phyloP scores from a whole-genome alignment of 345 rosid species.

The Syzygium aqueum region DNA sequence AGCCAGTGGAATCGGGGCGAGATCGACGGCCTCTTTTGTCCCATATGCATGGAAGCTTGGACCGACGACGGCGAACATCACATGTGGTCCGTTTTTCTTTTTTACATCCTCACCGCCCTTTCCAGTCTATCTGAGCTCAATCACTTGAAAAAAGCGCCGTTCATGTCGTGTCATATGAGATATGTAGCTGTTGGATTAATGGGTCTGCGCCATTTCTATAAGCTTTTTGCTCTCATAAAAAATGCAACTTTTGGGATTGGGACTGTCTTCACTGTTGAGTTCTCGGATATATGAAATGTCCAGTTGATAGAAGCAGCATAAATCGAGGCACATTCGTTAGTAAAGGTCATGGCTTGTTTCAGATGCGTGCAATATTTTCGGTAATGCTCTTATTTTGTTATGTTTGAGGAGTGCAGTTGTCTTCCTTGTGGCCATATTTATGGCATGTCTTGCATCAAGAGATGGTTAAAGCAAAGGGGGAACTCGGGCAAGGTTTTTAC shows the following conservation, averaged over 20 bases:
- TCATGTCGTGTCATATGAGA: background rate
- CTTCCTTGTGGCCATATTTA: conserved; percentile 91
- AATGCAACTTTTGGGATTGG: background rate
- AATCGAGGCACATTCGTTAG: background rate
- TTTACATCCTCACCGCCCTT: background rate
- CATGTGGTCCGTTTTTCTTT: conserved; percentile 37
- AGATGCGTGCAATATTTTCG: background rate
- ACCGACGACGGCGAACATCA: conserved; percentile 58
- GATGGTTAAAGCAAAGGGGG: conserved; percentile 51
- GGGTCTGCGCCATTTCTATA: background rate
- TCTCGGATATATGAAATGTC: background rate
- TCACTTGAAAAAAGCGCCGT: background rate
- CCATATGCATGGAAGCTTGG: conserved; percentile 85
- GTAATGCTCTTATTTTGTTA: background rate
- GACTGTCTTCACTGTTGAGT: background rate
- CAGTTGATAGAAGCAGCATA: background rate
- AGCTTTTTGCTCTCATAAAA: background rate
- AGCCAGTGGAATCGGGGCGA: conserved; percentile 39
- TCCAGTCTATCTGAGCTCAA: background rate
- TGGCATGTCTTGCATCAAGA: conserved; percentile 72
- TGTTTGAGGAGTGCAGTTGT: conserved; percentile 37
- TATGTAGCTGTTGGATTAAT: background rate
- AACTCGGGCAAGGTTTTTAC: conserved; percentile 51
- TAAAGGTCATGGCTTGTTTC: background rate
- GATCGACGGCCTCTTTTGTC: conserved; percentile 58